These are phyloP conservation scores for Ceratocystis papillata DNA, from an alignment of 2,329 filamentous ascomycete species.

Conservation along the genomic window DNA sequence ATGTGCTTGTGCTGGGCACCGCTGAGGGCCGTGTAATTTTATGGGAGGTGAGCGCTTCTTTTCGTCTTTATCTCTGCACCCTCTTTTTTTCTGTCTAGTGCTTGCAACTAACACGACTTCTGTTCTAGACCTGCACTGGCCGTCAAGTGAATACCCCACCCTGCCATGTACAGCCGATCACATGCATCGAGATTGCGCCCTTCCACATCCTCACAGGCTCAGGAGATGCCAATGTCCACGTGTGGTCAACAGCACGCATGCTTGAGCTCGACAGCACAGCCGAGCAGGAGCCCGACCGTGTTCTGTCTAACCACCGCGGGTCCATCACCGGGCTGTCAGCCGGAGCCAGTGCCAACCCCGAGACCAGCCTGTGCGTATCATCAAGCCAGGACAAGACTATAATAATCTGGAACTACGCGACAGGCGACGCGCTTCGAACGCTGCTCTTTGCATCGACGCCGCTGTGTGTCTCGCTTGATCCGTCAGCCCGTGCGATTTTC, in stretches of 20 bases:
- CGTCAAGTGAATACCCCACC: conserved; percentile 64
- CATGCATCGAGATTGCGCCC: conserved; percentile 59
- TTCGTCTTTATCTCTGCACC: neutral
- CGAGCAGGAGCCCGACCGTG: conserved; percentile 60
- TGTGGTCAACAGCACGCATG: conserved; percentile 74
- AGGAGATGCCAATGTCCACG: conserved; percentile 77
- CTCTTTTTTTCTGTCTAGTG: neutral
- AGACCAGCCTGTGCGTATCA: conserved; percentile 74
- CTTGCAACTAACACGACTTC: conserved; percentile 17
- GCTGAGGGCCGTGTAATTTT: conserved; percentile 74
- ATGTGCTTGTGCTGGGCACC: conserved; percentile 70
- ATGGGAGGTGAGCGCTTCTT: conserved; percentile 64
- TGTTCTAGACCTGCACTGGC: conserved; percentile 56
- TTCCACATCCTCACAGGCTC: conserved; percentile 68
- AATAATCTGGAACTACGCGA: conserved; percentile 85
- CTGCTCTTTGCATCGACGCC: conserved; percentile 67
- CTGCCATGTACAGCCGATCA: conserved; percentile 70
- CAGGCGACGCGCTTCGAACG: conserved; percentile 65
- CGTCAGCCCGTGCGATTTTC: conserved; percentile 72
- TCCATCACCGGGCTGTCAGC: conserved; percentile 55
- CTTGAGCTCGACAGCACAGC: conserved; percentile 48
- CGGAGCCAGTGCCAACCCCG: conserved; percentile 55
- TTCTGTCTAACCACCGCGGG: conserved; percentile 65
- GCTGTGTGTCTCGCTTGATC: conserved; percentile 64
- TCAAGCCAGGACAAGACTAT: conserved; percentile 77